These are phyloP conservation scores for Maudiozyma turicensis DNA, from an alignment of 805 yeast genomes.

Conservation along the genomic window DNA sequence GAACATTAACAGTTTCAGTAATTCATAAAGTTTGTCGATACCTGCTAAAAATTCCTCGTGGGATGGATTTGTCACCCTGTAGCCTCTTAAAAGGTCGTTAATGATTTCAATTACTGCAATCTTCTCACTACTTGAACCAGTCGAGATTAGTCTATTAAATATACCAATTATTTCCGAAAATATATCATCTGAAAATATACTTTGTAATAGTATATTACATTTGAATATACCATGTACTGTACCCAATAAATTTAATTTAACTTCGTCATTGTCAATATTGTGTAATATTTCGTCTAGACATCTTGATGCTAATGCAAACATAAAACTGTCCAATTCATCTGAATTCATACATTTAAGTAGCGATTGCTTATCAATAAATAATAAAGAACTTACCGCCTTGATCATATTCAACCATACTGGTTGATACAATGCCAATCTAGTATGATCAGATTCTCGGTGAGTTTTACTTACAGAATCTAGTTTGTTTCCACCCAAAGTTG, in stretches of 20 bases:
- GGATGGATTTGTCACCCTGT: slow-evolving; percentile 18
- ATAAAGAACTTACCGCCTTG: slow-evolving; percentile 60
- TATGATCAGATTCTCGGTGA: slow-evolving; percentile 1
- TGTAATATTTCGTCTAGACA: slow-evolving; percentile 67
- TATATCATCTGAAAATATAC: slow-evolving; percentile 55
- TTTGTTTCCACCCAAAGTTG: slow-evolving; percentile 6
- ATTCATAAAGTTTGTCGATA: slow-evolving; percentile 75
- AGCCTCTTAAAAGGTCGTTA: slow-evolving; percentile 41
- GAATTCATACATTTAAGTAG: slow-evolving; percentile 38
- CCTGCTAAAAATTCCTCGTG: slow-evolving; percentile 41
- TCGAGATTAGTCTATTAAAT: slow-evolving; percentile 59
- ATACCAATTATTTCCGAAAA: slow-evolving; percentile 70
- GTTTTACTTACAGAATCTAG: not conserved
- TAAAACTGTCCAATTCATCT: slow-evolving; percentile 54
- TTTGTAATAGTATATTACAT: slow-evolving; percentile 44
- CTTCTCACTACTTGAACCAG: slow-evolving; percentile 44
- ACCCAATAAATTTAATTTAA: slow-evolving; percentile 32
- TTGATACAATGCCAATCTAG: slow-evolving; percentile 30
- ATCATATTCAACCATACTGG: slow-evolving; percentile 66
- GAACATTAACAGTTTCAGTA: slow-evolving; percentile 58
- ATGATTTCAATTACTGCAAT: slow-evolving; percentile 45
- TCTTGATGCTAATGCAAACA: slow-evolving; percentile 73
- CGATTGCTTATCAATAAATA: slow-evolving; percentile 39
- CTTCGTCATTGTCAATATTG: slow-evolving; percentile 17
- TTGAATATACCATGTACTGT: slow-evolving; percentile 50